Evolutionary conservation across 2,329 filamentous ascomycete species (phyloP).

Genomic region (Trichoderma brevicompactum): DNA sequence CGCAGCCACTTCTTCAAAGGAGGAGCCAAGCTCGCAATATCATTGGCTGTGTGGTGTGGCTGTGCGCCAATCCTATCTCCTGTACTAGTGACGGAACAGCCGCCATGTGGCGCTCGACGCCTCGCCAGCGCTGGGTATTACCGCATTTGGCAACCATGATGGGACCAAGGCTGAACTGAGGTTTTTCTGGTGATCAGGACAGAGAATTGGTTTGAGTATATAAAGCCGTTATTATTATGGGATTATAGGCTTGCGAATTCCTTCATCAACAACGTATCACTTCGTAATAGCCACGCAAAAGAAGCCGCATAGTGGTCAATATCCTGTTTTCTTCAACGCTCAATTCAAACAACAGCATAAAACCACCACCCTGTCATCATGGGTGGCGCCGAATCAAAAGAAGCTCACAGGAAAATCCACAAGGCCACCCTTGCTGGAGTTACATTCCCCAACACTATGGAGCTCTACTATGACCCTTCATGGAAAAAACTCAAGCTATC

Average conservation of each 20-base stretch:
- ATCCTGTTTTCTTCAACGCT: not conserved
- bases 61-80: not conserved
- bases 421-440: not conserved
- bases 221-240: not conserved
- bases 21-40: not conserved
- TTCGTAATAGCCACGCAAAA: not conserved
- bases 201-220: not conserved
- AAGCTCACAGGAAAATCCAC: slow-evolving; percentile 16
- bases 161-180: not conserved
- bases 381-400: slow-evolving; percentile 20
- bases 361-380: not conserved
- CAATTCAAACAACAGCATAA: not conserved
- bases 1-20: no score
- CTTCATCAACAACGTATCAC: no score
- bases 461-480: slow-evolving; percentile 21
- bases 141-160: slow-evolving; percentile 19
- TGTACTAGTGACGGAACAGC: not conserved
- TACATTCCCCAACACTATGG: slow-evolving; percentile 11
- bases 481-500: slow-evolving; percentile 23
- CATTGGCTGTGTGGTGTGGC: not conserved
- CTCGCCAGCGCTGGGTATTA: slow-evolving; percentile 27
- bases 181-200: not conserved
- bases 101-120: slow-evolving; percentile 9
- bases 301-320: not conserved
- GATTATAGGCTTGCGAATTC: no score